Conservation (phyloP, 805 yeast genomes). For the Candida ipomoeae region DNA sequence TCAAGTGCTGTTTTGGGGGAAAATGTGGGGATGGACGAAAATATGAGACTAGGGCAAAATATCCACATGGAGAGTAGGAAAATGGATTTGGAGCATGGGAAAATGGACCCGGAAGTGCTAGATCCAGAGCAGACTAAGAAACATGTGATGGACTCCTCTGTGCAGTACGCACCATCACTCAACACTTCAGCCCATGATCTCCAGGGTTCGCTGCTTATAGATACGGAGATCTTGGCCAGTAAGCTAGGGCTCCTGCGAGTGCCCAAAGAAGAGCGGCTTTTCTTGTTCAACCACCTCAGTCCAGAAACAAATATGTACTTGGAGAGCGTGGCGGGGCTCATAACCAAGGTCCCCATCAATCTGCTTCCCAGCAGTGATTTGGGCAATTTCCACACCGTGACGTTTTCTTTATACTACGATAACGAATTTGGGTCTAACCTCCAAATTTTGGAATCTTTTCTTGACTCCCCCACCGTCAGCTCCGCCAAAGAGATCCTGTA, state of each 20-base stretch:
- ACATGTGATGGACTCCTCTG: no score
- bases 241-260: neutral
- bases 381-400: slow-evolving; percentile 3
- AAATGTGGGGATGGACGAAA: no score
- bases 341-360: neutral
- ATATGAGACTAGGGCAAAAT: no score
- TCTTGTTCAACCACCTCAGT: neutral
- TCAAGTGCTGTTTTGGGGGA: no score
- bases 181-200: neutral
- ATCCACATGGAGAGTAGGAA: no score
- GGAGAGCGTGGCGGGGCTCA: neutral
- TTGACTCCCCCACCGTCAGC: neutral
- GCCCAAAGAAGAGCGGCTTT: neutral
- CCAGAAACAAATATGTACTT: neutral
- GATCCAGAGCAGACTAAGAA: no score
- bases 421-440: neutral
- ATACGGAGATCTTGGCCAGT: neutral
- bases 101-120: no score
- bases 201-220: neutral
- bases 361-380: neutral
- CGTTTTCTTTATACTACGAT: neutral
- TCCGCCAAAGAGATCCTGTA: slow-evolving; percentile 15
- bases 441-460: neutral
- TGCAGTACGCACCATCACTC: no score
- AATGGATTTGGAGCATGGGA: no score